Evolutionary conservation across 2,329 filamentous ascomycete species (phyloP).

Genomic region (Aspergillus floridensis): DNA sequence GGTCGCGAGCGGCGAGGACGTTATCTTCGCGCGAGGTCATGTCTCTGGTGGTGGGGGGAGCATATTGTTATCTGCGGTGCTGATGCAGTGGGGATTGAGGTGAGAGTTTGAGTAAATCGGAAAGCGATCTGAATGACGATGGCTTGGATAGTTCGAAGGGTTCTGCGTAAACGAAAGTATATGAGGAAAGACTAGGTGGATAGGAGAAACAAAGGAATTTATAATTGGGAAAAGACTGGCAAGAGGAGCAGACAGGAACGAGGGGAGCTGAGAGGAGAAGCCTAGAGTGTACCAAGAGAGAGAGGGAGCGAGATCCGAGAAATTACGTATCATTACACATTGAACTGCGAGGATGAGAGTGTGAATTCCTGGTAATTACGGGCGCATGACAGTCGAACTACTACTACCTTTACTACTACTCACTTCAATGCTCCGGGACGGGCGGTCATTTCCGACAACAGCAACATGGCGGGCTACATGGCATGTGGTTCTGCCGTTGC

Average conservation of each 20-base stretch:
- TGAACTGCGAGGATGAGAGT: not conserved
- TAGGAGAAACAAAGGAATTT: not conserved
- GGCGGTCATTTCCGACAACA: not conserved
- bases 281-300: not conserved
- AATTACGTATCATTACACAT: not conserved
- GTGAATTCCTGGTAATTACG: conserved; percentile 7
- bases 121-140: not conserved
- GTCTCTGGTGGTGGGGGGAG: conserved; percentile 28
- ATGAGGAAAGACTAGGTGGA: not conserved
- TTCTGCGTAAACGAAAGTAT: not conserved
- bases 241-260: not conserved
- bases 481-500: not conserved
- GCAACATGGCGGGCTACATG: not conserved
- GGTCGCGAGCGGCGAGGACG: conserved; percentile 45
- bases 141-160: not conserved
- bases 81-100: not conserved
- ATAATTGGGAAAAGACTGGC: not conserved
- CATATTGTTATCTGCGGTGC: conserved; percentile 30
- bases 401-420: too few species aligned
- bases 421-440: not conserved
- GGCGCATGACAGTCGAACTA: not conserved
- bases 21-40: conserved; percentile 48
- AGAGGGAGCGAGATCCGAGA: conserved; percentile 2
- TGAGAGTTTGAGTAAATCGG: not conserved
- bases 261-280: conserved; percentile 4